Evolutionary conservation across 345 rosid species (phyloP).

Genomic region (Salix koriyanagi): DNA sequence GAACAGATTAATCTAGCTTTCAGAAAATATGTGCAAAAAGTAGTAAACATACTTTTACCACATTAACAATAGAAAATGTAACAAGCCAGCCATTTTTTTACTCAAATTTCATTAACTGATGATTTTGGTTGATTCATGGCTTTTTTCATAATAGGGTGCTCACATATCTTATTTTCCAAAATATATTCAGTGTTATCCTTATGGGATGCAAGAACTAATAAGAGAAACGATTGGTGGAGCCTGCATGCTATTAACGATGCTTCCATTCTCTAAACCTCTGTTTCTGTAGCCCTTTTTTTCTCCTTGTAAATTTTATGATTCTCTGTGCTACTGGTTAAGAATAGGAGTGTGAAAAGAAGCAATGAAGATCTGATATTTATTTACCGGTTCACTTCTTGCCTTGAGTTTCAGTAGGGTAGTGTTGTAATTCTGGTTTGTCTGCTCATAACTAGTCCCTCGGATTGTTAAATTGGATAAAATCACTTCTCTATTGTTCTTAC

Average conservation of each 20-base stretch:
- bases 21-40: not conserved
- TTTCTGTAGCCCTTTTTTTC: not conserved
- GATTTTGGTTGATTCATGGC: not conserved
- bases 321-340: not conserved
- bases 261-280: not conserved
- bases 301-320: not conserved
- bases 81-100: not conserved
- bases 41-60: not conserved
- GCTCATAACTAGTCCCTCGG: not conserved
- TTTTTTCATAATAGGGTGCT: not conserved
- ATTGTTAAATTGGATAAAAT: not conserved
- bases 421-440: not conserved
- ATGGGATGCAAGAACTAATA: not conserved
- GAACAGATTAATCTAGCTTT: not conserved
- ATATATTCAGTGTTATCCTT: not conserved
- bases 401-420: not conserved
- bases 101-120: not conserved
- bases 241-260: not conserved
- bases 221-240: not conserved
- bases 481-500: not conserved
- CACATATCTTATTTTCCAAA: not conserved
- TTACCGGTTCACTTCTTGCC: not conserved
- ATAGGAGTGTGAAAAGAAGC: not conserved
- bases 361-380: not conserved
- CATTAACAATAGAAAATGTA: not conserved